Base-by-base conservation (phyloP, 345 rosid genomes). In the Eucalyptus marginata region DNA sequence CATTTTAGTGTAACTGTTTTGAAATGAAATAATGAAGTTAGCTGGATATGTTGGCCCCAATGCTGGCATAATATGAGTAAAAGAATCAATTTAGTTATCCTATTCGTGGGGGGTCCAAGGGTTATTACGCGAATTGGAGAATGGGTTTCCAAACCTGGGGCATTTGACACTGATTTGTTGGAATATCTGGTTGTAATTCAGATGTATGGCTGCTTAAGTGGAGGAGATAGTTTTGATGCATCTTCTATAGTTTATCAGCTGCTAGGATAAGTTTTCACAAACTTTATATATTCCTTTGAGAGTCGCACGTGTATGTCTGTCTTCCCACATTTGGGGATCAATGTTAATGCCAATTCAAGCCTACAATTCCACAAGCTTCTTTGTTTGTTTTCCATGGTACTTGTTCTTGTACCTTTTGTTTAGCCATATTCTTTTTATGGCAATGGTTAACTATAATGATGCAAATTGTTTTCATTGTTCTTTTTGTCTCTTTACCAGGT, bases 401-500 rank as follows among this genome's bases (percentile, higher is more conserved):
- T 0, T 20, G 47, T 76, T 76, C 83, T 40, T 76, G 47, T 76
- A 76, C 15, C 47, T 40, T 76, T 18, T 40, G 13, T 76, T 40
- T 76, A 40, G 29, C 29, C 4, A 3, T 20, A 40, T 71, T 36
- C 25, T 24, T 40, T 22, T 10, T 20, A 71, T 71, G 81, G 81
- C 25, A 56, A 40, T 76, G 59, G 8, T 71, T 71, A n/a, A n/a
- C 80, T 89, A 12, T 31, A n/a, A 47, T 31, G 54, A 81, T 27
- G 81, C 44, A 17, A 27, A 46, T 83, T 22, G 14, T 49, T 36
- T 27, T 49, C 6, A 58, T 89, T 87, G 49, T 86, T 89, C 44
- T 89, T 92, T 54, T 54, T 27, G 54, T 54, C 49, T 86, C 46
- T 54, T 46, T 86, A 36, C 88, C 94, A 95, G 97, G 93, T 86